Evolutionary conservation across 768 basidiomycete species (phyloP).

Genomic region (Ephemerocybe angulata): DNA sequence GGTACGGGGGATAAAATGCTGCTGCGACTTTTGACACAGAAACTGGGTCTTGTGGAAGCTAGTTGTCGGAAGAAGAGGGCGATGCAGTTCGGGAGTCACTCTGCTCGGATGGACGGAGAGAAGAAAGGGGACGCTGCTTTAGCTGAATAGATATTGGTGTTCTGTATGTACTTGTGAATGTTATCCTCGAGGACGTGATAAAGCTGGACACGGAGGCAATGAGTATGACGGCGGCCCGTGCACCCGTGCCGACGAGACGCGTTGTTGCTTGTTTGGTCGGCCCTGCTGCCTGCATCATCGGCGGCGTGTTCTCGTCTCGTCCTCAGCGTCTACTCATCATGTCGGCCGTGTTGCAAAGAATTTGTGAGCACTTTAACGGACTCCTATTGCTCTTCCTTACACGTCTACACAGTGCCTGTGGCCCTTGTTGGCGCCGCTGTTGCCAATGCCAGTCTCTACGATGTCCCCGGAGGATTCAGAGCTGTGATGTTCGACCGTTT

Average conservation of each 20-base stretch:
- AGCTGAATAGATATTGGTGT: conserved; percentile 5
- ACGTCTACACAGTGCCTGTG: conserved; percentile 38
- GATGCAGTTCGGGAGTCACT: conserved; percentile 94
- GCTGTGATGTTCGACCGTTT: conserved; percentile 99
- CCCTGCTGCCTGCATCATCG: conserved; percentile 2
- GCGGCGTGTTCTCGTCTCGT: neutral
- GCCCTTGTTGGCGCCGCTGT: conserved; percentile 39
- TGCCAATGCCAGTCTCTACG: conserved; percentile 52
- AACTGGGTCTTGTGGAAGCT: conserved; percentile 74
- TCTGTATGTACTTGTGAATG: neutral
- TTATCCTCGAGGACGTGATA: too few species aligned
- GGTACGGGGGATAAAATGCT: conserved; percentile 90
- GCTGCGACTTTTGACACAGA: conserved; percentile 64
- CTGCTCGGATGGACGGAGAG: conserved; percentile 77
- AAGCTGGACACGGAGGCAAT: too few species aligned
- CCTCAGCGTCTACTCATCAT: neutral
- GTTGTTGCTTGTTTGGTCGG: conserved; percentile 15
- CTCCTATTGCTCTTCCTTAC: neutral
- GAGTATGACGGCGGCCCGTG: neutral
- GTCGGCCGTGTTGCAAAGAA: conserved; percentile 22
- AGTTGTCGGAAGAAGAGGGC: conserved; percentile 82
- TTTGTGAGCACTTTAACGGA: conserved; percentile 40
- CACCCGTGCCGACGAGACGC: conserved; percentile 13
- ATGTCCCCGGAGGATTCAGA: conserved; percentile 87
- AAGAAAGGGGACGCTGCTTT: conserved; percentile 48